Percentiles rank a stretch among this genome's conserved stretches.
Conservation (phyloP, 306 rosid genomes). For the Glycine soja region DNA sequence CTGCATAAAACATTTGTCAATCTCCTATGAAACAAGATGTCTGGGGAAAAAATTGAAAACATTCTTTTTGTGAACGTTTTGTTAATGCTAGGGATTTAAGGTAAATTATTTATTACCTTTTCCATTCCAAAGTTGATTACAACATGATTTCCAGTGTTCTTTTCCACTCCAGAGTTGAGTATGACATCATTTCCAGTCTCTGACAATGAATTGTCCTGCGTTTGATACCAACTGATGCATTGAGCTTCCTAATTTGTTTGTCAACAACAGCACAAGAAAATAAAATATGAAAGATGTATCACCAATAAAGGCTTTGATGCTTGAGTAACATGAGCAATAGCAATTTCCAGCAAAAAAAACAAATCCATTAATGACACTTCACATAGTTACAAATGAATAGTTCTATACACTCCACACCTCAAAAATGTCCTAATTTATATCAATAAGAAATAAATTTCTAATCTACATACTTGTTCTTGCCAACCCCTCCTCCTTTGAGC, state of each 20-base stretch:
- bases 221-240: conserved; percentile 14
- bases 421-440: conserved; percentile 29
- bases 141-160: conserved; percentile 35
- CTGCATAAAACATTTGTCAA: conserved; percentile 30
- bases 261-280: conserved; percentile 4
- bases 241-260: conserved; percentile 32
- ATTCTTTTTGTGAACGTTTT: conserved; percentile 17
- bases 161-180: conserved; percentile 47
- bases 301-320: conserved; percentile 43
- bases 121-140: conserved; percentile 45
- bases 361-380: conserved; percentile 1
- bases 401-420: conserved; percentile 5
- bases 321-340: conserved; percentile 36
- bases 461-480: conserved; percentile 10
- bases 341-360: conserved; percentile 43
- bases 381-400: not conserved
- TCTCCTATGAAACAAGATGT: not conserved
- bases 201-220: conserved; percentile 51
- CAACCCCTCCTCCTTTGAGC: conserved; percentile 14
- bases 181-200: conserved; percentile 31
- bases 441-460: not conserved
- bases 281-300: conserved; percentile 4
- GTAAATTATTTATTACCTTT: conserved; percentile 49
- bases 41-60: conserved; percentile 10
- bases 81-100: conserved; percentile 5